A percentile compares a stretch with the other conserved stretches of the same genome.
Conservation (phyloP, 768 basidiomycete genomes). For the Rhizopogon vulgaris region DNA sequence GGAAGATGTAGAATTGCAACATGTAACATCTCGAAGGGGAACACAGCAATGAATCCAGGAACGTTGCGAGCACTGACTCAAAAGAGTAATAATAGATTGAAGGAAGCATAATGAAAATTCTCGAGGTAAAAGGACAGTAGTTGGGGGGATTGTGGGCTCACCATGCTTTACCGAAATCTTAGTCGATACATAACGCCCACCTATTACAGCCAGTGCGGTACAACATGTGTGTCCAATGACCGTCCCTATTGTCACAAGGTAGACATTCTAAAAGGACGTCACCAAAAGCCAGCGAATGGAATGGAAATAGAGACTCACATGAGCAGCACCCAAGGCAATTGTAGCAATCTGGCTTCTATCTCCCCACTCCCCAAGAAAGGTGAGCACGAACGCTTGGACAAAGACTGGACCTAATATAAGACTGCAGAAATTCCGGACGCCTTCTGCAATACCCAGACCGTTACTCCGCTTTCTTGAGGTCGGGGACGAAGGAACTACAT, state of each 20-base stretch:
- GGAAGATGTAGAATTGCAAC: conserved; percentile 71
- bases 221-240: conserved; percentile 81
- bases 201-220: conserved; percentile 86
- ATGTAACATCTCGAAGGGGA: conserved; percentile 38
- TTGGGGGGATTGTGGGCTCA: not conserved
- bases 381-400: conserved; percentile 90
- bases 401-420: conserved; percentile 79
- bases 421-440: conserved; percentile 76
- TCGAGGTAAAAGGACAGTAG: not conserved
- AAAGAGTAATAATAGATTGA: conserved; percentile 88
- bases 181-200: conserved; percentile 86
- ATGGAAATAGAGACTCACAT: conserved; percentile 19
- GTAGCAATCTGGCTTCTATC: conserved; percentile 60
- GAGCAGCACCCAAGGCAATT: conserved; percentile 54
- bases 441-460: conserved; percentile 36
- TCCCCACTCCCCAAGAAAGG: conserved; percentile 99
- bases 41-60: conserved; percentile 54
- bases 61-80: conserved; percentile 59
- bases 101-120: conserved; percentile 57
- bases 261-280: conserved; percentile 65
- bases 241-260: conserved; percentile 86
- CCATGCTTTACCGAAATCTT: conserved; percentile 81
- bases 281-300: not conserved
- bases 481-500: conserved; percentile 14
- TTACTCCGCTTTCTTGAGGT: not conserved